These are phyloP conservation scores for Avicennia marina DNA, from an alignment of 257 asterid species.

Conservation along the genomic window DNA sequence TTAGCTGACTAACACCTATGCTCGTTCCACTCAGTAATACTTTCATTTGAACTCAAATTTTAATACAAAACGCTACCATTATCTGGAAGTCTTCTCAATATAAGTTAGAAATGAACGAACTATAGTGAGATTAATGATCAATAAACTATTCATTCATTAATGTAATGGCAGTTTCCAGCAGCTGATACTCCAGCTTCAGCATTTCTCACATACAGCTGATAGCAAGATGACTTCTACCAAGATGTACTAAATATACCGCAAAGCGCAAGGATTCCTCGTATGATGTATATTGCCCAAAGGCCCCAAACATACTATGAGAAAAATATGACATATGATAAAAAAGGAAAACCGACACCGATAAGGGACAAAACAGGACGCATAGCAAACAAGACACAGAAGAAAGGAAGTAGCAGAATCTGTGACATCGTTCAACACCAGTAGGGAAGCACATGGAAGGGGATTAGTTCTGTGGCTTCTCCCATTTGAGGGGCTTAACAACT, in stretches of 20 bases:
- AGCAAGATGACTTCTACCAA: constrained; percentile 4
- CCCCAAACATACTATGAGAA: neutral
- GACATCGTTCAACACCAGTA: no score
- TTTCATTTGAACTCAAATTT: no score
- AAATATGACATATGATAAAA: neutral
- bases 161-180: constrained; percentile 10
- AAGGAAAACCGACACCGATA: no score
- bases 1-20: no score
- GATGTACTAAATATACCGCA: neutral
- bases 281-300: neutral
- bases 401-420: no score
- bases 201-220: constrained; percentile 16
- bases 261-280: neutral
- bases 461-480: constrained; percentile 22
- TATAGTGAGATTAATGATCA: neutral
- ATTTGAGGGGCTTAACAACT: constrained; percentile 37
- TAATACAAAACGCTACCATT: no score
- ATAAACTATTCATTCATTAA: constrained; percentile 19
- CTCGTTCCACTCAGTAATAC: no score
- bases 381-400: no score
- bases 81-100: no score
- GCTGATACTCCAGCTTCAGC: neutral
- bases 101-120: no score
- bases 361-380: no score
- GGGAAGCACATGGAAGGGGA: no score